Percentiles rank a stretch among this genome's conserved stretches.
Conservation (phyloP, 2,329 filamentous ascomycete genomes). For the Neodidymelliopsis sp. region DNA sequence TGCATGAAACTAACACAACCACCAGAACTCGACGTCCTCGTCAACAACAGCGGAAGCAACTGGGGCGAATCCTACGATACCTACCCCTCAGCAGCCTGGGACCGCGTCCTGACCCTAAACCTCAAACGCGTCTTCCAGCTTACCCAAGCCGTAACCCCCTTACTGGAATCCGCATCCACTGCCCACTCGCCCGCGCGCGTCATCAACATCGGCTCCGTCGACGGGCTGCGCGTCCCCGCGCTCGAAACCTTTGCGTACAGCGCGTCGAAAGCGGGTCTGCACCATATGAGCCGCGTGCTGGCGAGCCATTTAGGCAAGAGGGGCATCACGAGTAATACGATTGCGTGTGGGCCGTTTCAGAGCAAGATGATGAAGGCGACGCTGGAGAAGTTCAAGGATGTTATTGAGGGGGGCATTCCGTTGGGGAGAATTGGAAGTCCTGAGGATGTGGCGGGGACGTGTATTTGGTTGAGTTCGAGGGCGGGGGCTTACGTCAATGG, state of each 20-base stretch:
- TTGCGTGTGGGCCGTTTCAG: constrained; percentile 76
- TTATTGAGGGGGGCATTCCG: constrained; percentile 67
- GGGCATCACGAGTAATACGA: constrained; percentile 70
- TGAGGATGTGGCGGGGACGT: constrained; percentile 74
- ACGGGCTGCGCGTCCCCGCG: constrained; percentile 66
- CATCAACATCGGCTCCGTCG: constrained; percentile 71
- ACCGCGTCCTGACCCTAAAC: constrained; percentile 65
- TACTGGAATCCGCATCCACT: constrained; percentile 63
- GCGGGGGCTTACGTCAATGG: constrained; percentile 63
- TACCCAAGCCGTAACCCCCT: constrained; percentile 67
- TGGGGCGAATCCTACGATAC: constrained; percentile 68
- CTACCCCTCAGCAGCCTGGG: constrained; percentile 63
- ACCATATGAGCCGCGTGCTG: constrained; percentile 70
- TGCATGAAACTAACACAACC: not conserved
- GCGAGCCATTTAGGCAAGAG: constrained; percentile 67
- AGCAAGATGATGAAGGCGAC: constrained; percentile 79
- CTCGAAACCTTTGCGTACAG: constrained; percentile 68
- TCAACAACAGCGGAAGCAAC: constrained; percentile 72
- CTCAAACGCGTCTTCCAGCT: constrained; percentile 72
- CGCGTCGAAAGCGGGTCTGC: constrained; percentile 68
- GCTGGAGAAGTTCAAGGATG: constrained; percentile 64
- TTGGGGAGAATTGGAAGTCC: constrained; percentile 71
- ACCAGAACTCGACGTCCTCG: constrained; percentile 64
- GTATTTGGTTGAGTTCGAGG: constrained; percentile 72
- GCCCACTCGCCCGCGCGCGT: constrained; percentile 61